These are phyloP conservation scores for Pyronema domesticum DNA, from an alignment of 495 filamentous ascomycete species.

Conservation along the genomic window DNA sequence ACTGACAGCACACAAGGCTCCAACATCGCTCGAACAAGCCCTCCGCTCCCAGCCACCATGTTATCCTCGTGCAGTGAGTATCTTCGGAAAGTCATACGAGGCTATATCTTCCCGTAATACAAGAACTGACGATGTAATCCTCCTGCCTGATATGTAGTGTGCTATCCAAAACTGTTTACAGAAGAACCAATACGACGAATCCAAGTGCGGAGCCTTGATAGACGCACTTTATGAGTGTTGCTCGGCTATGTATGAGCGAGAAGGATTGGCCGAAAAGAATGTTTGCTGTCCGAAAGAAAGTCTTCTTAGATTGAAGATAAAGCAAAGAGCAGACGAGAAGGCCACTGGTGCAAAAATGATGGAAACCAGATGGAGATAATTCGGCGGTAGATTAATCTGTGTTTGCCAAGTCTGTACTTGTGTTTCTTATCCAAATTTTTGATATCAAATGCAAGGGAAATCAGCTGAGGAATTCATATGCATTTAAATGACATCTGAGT, in stretches of 20 bases:
- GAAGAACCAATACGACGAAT: slow-evolving; percentile 75
- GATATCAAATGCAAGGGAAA: too few relatives aligned
- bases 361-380: slow-evolving; percentile 13
- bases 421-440: background rate
- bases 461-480: too few relatives aligned
- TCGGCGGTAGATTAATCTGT: background rate
- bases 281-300: slow-evolving; percentile 72
- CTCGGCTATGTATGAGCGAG: slow-evolving; percentile 63
- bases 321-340: slow-evolving; percentile 45
- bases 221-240: slow-evolving; percentile 95
- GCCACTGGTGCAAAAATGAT: slow-evolving; percentile 2
- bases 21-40: slow-evolving; percentile 42
- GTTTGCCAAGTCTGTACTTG: background rate
- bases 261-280: slow-evolving; percentile 53
- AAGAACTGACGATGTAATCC: background rate
- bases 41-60: slow-evolving; percentile 62
- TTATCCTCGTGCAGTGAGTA: slow-evolving; percentile 68
- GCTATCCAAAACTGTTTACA: slow-evolving; percentile 51
- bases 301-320: slow-evolving; percentile 69
- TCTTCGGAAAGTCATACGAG: background rate
- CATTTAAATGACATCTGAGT: too few relatives aligned
- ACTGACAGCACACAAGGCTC: background rate
- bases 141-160: slow-evolving; percentile 12
- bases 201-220: slow-evolving; percentile 60
- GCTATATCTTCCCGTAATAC: background rate